Base-by-base conservation (phyloP, 768 basidiomycete genomes). In the Amanita rubescens region DNA sequence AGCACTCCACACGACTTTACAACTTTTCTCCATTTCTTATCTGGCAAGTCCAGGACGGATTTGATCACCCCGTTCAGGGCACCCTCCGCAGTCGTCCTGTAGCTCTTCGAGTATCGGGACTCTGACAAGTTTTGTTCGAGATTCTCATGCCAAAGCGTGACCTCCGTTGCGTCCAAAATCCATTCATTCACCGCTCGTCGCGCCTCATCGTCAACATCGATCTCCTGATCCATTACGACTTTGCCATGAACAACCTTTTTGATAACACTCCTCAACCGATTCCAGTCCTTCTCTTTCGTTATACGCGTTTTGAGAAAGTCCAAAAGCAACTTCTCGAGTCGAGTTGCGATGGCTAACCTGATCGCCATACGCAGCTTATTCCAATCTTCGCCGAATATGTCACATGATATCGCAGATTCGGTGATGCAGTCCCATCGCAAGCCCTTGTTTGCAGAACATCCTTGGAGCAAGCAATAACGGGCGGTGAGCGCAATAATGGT, bases 91-190 rank as follows among this genome's bases (percentile, higher is more conserved):
- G 32, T 27, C 22, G 5, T 33, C n/a, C 30, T 25, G 14, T 30
- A 51, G 14, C 17, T 20, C 14, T 33, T 10, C n/a, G 24, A 17
- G 19, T 51, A 43, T 15, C 27, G 41, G 8, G 25, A 27, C n/a
- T 20, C 41, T 12, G 51, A 51, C 14, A 51, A 33, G 22, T 14
- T 43, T 22, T 24, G 6, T 1, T 33, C 39, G n/a, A 43, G 27
- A 33, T 51, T 34, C n/a, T 24, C 51, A 17, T 43, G 41, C 51
- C 51, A 51, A 11, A 43, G 41, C 19, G 51, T 51, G 8, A 10
- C 50, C 10, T 5, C 15, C 24, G 50, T 41, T 5, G 50, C 50
- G 14, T 30, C 50, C 9, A 51, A n/a, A n/a, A 42, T 33, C 50
- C 50, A 51, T 11, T 42, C 20, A 5, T 38, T 37, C 37, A 51